Evolutionary conservation across 371 early-diverging fungal species (phyloP).

Genomic region (Sanchytrium tribonematis): DNA sequence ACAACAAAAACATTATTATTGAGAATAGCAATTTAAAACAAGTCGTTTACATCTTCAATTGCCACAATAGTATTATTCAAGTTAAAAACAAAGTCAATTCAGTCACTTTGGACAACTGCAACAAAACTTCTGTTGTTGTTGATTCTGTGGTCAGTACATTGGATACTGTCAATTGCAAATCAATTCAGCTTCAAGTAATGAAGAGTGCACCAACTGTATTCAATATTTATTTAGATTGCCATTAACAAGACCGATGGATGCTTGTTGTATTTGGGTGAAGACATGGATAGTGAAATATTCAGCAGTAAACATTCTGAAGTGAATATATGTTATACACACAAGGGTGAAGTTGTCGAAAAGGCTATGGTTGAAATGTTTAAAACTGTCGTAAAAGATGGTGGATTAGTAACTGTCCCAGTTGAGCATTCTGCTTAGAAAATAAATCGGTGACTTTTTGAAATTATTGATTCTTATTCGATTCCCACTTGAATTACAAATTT

Average conservation of each 20-base stretch:
- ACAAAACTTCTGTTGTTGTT: conserved; percentile 53
- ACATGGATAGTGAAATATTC: conserved; percentile 46
- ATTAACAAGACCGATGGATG: conserved; percentile 78
- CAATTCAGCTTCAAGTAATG: conserved; percentile 60
- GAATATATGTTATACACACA: conserved; percentile 46
- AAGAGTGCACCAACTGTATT: conserved; percentile 25
- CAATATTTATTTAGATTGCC: conserved; percentile 50
- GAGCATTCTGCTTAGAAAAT: too few species aligned
- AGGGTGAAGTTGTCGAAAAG: conserved; percentile 38
- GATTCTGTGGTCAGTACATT: conserved; percentile 58
- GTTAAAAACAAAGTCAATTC: conserved; percentile 73
- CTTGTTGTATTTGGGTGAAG: conserved; percentile 47
- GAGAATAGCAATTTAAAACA: conserved; percentile 54
- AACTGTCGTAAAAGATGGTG: conserved; percentile 45
- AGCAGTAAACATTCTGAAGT: conserved; percentile 64
- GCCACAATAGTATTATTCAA: conserved; percentile 55
- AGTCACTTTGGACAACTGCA: conserved; percentile 56
- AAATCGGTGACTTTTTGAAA: too few species aligned
- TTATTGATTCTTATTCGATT: too few species aligned
- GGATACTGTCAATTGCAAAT: conserved; percentile 65
- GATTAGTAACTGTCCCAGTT: conserved; percentile 44
- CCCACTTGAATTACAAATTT: too few species aligned
- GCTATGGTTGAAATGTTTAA: conserved; percentile 76
- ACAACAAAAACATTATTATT: conserved; percentile 32
- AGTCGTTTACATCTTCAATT: conserved; percentile 67